Conservation (phyloP, 2,329 filamentous ascomycete genomes). For the Penicillium frequentans region DNA sequence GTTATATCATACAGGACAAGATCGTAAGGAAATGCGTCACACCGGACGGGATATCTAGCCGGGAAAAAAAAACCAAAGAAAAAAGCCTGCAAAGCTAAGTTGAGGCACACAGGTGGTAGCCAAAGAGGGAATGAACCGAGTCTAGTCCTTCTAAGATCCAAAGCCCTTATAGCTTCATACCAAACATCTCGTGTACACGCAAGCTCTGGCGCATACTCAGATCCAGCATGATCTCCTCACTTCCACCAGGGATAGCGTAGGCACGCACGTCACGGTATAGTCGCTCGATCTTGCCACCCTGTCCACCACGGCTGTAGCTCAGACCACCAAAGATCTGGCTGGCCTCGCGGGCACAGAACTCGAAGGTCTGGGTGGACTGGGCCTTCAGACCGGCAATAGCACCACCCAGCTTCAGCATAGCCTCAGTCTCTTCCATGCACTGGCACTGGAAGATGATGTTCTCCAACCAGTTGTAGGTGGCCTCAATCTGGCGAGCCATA, state of each 20-base stretch:
- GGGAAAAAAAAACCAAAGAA: not conserved
- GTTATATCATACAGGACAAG: constrained; percentile 16
- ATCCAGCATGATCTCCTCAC: constrained; percentile 98
- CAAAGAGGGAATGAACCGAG: not conserved
- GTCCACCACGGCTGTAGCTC: constrained; percentile 87
- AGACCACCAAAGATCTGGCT: constrained; percentile 96
- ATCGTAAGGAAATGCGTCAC: constrained; percentile 14
- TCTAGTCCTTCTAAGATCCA: not conserved
- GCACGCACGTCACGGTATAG: constrained; percentile 93
- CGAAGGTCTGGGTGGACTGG: constrained; percentile 89
- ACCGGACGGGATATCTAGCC: constrained; percentile 22
- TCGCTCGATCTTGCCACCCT: constrained; percentile 92
- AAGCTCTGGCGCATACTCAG: constrained; percentile 88
- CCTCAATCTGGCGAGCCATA: constrained; percentile 98
- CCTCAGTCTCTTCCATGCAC: constrained; percentile 90
- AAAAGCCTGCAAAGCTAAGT: constrained; percentile 3
- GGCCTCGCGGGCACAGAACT: constrained; percentile 95
- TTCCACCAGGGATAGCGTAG: constrained; percentile 93
- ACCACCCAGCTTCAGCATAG: constrained; percentile 92
- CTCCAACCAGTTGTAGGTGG: constrained; percentile 95
- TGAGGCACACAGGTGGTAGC: not conserved
- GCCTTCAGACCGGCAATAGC: constrained; percentile 94
- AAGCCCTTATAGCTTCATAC: constrained; percentile 80
- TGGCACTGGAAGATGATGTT: constrained; percentile 90
- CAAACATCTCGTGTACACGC: constrained; percentile 83